Conservation (phyloP, 2,329 filamentous ascomycete genomes). For the Plenodomus biglobosus region DNA sequence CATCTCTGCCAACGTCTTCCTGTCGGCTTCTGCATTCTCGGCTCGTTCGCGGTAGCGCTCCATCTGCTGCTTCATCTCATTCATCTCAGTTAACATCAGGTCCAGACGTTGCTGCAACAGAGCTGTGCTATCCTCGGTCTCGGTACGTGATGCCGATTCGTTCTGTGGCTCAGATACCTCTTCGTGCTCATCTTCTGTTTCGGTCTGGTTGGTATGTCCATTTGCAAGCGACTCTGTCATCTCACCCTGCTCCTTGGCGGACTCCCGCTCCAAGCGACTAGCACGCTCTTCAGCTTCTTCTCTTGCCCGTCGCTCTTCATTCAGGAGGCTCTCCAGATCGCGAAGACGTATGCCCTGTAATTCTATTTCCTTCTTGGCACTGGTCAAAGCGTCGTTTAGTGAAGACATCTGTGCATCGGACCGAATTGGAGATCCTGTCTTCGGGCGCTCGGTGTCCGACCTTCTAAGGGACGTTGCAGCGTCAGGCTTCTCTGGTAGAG, state of each 20-base stretch:
- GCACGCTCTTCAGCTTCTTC: slow-evolving; percentile 83
- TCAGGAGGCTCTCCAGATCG: slow-evolving; percentile 76
- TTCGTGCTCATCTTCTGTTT: slow-evolving; percentile 16
- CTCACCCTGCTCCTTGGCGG: slow-evolving; percentile 44
- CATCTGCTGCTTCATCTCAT: slow-evolving; percentile 76
- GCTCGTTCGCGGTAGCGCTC: slow-evolving; percentile 75
- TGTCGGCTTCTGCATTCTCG: slow-evolving; percentile 77
- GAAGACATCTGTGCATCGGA: slow-evolving; percentile 76
- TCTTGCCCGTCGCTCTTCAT: slow-evolving; percentile 77
- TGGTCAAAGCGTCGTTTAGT: slow-evolving; percentile 80
- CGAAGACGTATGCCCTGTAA: slow-evolving; percentile 77
- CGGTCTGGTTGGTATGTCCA: slow-evolving; percentile 19
- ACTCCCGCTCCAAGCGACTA: slow-evolving; percentile 67
- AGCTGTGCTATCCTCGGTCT: slow-evolving; percentile 44
- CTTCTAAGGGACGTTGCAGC: slow-evolving; percentile 68
- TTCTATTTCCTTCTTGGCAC: slow-evolving; percentile 83
- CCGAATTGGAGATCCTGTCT: slow-evolving; percentile 61
- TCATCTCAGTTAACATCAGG: slow-evolving; percentile 75
- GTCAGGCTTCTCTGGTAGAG: slow-evolving; percentile 90
- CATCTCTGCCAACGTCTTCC: slow-evolving; percentile 82
- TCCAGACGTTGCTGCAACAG: slow-evolving; percentile 73
- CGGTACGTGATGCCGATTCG: slow-evolving; percentile 21
- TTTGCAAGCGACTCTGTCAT: slow-evolving; percentile 33
- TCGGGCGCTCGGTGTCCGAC: slow-evolving; percentile 73
- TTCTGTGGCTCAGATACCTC: slow-evolving; percentile 19